Base-by-base conservation (phyloP, 768 basidiomycete genomes). In the Gymnopilus junonius region DNA sequence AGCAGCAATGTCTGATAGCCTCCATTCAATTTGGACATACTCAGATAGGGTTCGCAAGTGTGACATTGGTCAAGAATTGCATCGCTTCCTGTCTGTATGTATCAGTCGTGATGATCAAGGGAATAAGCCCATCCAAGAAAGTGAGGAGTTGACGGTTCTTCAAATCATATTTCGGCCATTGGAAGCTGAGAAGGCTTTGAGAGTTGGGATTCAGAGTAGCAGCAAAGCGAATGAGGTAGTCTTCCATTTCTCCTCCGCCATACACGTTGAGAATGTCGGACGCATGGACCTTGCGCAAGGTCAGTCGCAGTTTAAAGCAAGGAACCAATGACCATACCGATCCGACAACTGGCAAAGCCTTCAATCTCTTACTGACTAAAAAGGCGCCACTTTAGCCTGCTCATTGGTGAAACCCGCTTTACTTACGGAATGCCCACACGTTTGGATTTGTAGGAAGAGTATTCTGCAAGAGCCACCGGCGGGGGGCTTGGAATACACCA, bases 171-270 rank as follows among this genome's bases (percentile, higher is more conserved):
- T 67, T 64, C 15, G 72, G 72, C 72, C 72, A 73, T 23, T 66
- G 66, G 43, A 66, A 60, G 21, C 56, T 59, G 12, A 58, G 34
- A 1, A 59, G 50, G 45, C 58, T 55, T 12, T 32, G 57, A 1
- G 61, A 55, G 29, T 70, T 70, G 14, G 68, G 69, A 46, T 70
- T 65, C 15, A 72, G 64, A 8, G 69, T 77, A 46, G 65, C 71
- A 12, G 73, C 77, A 62, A 84, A 84, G 48, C 77, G 75, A 61
- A 84, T 77, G 29, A 85, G 75, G 65, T 81, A 80, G 67, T 83
- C 79, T 7, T 78, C 70, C 71, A 84, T 71, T 60, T 83, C 81
- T 20, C 74, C 74, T 6, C 71, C 77, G 2, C 70, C 73, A 59
- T 80, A 85, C 23, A 80, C 66, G 29, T 80, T 75, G 5, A 75